These are phyloP conservation scores for Cyclotella cryptica DNA, from an alignment of 108 stramenopile genomes.

Conservation along the genomic window DNA sequence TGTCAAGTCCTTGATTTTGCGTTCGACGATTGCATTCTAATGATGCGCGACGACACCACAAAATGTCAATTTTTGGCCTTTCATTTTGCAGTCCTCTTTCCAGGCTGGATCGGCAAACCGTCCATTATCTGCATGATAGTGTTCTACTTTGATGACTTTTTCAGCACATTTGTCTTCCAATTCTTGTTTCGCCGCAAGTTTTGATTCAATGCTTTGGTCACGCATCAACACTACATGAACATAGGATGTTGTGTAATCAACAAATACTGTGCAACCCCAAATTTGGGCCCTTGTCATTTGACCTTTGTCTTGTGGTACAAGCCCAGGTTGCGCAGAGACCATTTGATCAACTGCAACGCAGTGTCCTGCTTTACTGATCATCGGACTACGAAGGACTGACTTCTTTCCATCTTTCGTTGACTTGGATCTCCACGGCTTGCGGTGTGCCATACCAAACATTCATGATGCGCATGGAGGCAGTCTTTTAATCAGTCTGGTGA, in stretches of 20 bases:
- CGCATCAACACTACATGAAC: slow-evolving; percentile 34
- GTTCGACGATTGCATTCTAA: slow-evolving; percentile 40
- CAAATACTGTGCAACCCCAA: slow-evolving; percentile 56
- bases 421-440: neutral
- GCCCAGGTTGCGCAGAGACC: slow-evolving; percentile 54
- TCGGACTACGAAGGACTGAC: neutral
- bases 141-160: neutral
- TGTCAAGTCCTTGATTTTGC: slow-evolving; percentile 26
- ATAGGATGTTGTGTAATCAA: slow-evolving; percentile 50
- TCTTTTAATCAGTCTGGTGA: neutral
- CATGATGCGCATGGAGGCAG: slow-evolving; percentile 19
- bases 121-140: slow-evolving; percentile 35
- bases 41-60: slow-evolving; percentile 41
- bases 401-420: slow-evolving; percentile 9
- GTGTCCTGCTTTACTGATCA: neutral
- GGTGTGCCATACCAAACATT: neutral
- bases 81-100: slow-evolving; percentile 1
- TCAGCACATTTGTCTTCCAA: slow-evolving; percentile 14
- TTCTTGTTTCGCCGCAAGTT: slow-evolving; percentile 13
- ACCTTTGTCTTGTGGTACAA: slow-evolving; percentile 60
- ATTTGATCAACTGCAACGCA: slow-evolving; percentile 35
- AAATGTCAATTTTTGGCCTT: slow-evolving; percentile 18
- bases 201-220: slow-evolving; percentile 27
- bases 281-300: slow-evolving; percentile 44
- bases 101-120: no score